Conservation (phyloP, 441 rosid species). For the Isatis lusitanica region DNA sequence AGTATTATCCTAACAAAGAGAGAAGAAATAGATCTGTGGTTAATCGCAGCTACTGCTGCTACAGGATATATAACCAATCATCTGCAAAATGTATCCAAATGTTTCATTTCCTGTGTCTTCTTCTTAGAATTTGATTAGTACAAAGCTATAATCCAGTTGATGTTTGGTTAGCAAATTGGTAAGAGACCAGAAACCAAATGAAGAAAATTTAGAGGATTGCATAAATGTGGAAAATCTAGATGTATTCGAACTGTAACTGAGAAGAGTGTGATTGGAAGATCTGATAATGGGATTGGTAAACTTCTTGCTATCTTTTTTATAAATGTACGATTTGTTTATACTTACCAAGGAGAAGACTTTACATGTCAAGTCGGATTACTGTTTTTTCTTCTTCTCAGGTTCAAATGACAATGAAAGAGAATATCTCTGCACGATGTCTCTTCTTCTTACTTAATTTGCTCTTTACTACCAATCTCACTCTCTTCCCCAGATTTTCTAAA, state of each 20-base stretch:
- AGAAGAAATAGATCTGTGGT: slow-evolving; percentile 66
- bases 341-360: background rate
- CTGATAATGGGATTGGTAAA: slow-evolving; percentile 3
- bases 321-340: too few species aligned
- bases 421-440: too few species aligned
- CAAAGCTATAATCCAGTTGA: slow-evolving; percentile 37
- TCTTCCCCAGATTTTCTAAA: background rate
- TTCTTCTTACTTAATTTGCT: background rate
- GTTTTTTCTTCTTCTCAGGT: slow-evolving; percentile 41
- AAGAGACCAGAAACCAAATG: too few species aligned
- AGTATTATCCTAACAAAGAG: slow-evolving; percentile 1
- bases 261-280: background rate
- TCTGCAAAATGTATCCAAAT: slow-evolving; percentile 45
- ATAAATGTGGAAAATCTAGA: too few species aligned
- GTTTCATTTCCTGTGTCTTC: slow-evolving; percentile 23
- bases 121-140: slow-evolving; percentile 33
- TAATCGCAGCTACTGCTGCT: slow-evolving; percentile 70
- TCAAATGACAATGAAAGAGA: too few species aligned
- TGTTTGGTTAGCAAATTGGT: slow-evolving; percentile 27
- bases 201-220: too few species aligned
- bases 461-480: slow-evolving; percentile 5
- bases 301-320: background rate
- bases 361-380: background rate
- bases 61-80: slow-evolving; percentile 65
- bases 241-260: slow-evolving; percentile 18